Base-by-base conservation (phyloP, 805 yeast genomes). In the Ogataea ganodermae region DNA sequence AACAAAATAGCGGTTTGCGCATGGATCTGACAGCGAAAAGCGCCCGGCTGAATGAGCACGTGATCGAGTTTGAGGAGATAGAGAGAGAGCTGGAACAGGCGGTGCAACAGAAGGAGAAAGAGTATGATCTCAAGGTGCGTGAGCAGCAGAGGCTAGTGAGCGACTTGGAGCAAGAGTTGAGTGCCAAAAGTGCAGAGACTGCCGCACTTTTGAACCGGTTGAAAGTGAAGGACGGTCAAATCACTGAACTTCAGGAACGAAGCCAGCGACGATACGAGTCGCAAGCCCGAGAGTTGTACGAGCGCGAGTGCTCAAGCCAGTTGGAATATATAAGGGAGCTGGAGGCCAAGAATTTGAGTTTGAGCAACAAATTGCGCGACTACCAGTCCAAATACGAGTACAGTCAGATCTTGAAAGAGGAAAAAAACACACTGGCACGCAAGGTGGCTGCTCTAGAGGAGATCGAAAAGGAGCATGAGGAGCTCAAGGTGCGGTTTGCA, bases 381-480 rank as follows among this genome's bases (percentile, higher is more conserved):
- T 66, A 80, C 20, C 77, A 78, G 51, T 65, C 76, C 50, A 71
- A 72, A 49, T 69, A 78, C 50, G 62, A 65, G 23, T 73, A 77
- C 21, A 62, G 66, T 5, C 85, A 80, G 55, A 58, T 84, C 8
- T 64, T 84, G 27, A 78, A 75, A 53, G 84, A 79, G 51, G 85
- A 84, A 50, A 81, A 79, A 45, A 51, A 59, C 0, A 56, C 74
- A 0, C 60, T 83, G 27, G 59, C 63, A 18, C 63, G 68, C 16
- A 74, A 74, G 49, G 37, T 81, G 16, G 47, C 56, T 2, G 53
- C 58, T 8, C 59, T 76, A 37, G 78, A 76, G 23, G 62, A 59
- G 1, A 55, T 78, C 3, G 76, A 80, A 49, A 72, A 71, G 35
- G 71, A 73, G 18, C 14, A 33, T 10, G 17, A 31, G 14, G 5